phyloP scores from a whole-genome alignment of 371 early-diverging fungal genomes.

The Rhizopus arrhizus region DNA sequence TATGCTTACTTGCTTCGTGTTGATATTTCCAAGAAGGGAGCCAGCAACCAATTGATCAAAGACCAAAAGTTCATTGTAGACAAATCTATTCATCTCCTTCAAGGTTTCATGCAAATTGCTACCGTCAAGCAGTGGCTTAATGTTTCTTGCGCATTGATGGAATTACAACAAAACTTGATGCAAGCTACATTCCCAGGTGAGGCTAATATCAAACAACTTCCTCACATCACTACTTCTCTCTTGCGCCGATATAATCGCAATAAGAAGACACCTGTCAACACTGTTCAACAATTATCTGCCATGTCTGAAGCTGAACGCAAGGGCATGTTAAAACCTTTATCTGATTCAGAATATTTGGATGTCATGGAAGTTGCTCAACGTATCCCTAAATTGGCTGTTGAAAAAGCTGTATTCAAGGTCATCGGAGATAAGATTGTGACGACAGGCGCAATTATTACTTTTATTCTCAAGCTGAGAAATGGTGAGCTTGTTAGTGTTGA shows the following conservation, averaged over 20 bases:
- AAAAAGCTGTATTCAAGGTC: slow-evolving; percentile 79
- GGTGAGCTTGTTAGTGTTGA: slow-evolving; percentile 33
- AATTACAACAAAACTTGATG: slow-evolving; percentile 76
- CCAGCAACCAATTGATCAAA: slow-evolving; percentile 18
- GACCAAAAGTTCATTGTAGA: slow-evolving; percentile 78
- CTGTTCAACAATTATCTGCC: slow-evolving; percentile 68
- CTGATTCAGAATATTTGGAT: slow-evolving; percentile 66
- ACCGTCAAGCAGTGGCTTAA: slow-evolving; percentile 82
- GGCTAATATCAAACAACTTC: slow-evolving; percentile 84
- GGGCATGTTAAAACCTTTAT: slow-evolving; percentile 55
- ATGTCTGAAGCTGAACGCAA: slow-evolving; percentile 67
- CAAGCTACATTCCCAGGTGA: slow-evolving; percentile 80
- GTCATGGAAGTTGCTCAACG: slow-evolving; percentile 72
- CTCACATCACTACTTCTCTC: slow-evolving; percentile 61
- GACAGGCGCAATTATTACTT: slow-evolving; percentile 79
- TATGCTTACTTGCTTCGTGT: slow-evolving; percentile 87
- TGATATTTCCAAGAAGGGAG: slow-evolving; percentile 41
- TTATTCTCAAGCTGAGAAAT: slow-evolving; percentile 63
- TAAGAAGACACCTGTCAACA: slow-evolving; percentile 39
- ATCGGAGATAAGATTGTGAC: slow-evolving; percentile 81
- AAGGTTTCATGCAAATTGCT: slow-evolving; percentile 88
- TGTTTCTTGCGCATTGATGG: slow-evolving; percentile 64
- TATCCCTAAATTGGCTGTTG: slow-evolving; percentile 73
- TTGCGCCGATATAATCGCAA: slow-evolving; percentile 34
- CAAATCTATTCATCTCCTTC: slow-evolving; percentile 71